phyloP scores from a whole-genome alignment of 2,329 filamentous ascomycete species.

The Chrysoporthe austroafricana region DNA sequence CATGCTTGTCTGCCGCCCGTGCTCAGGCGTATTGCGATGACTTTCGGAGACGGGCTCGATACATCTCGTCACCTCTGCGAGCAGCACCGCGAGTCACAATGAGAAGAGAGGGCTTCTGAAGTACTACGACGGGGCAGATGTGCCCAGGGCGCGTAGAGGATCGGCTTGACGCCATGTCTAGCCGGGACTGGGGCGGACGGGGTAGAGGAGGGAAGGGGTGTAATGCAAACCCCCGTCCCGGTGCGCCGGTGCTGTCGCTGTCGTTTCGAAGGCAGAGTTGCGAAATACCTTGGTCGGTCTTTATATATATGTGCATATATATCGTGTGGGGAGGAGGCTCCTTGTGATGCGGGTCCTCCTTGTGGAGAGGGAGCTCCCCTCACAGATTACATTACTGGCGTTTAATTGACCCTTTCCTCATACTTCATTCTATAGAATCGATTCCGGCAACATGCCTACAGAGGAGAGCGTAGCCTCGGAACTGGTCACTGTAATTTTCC shows the following conservation, averaged over 20 bases:
- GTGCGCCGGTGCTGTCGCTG: neutral
- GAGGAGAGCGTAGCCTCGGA: neutral
- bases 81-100: neutral
- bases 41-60: neutral
- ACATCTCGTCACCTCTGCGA: neutral
- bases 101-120: too few relatives aligned
- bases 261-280: constrained; percentile 13
- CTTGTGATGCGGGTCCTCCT: constrained; percentile 7
- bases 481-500: neutral
- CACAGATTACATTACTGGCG: constrained; percentile 31
- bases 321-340: constrained; percentile 4
- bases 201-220: neutral
- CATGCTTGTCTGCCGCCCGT: neutral
- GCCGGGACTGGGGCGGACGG: neutral
- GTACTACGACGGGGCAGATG: neutral
- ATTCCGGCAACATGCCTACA: neutral
- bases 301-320: constrained; percentile 20
- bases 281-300: constrained; percentile 25
- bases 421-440: neutral
- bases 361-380: constrained; percentile 14
- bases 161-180: constrained; percentile 15
- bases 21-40: neutral
- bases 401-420: constrained; percentile 30
- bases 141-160: neutral
- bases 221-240: neutral